These are phyloP conservation scores for Trichophyton benhamiae DNA, from an alignment of 2,329 filamentous ascomycete species.

Conservation along the genomic window DNA sequence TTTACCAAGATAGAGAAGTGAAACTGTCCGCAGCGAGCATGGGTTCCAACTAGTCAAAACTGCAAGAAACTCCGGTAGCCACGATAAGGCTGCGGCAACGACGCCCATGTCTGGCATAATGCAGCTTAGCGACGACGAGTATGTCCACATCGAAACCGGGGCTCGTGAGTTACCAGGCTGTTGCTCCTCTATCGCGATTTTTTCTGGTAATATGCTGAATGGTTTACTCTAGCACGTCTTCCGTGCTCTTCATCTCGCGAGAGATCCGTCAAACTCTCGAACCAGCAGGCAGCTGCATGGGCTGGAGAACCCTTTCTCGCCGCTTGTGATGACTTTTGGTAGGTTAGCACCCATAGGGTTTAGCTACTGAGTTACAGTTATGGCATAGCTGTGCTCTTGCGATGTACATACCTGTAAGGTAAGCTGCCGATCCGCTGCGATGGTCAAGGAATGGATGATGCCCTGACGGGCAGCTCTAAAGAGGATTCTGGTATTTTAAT, in stretches of 20 bases:
- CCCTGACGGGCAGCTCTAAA: no score
- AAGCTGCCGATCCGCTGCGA: no score
- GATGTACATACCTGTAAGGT: no score
- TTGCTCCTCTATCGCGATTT: neutral
- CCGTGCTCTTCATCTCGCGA: constrained; percentile 5
- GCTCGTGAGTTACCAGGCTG: neutral
- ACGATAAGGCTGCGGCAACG: neutral
- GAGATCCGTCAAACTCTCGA: constrained; percentile 12
- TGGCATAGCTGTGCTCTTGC: no score
- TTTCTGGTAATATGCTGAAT: neutral
- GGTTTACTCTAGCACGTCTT: neutral
- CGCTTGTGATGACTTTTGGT: no score
- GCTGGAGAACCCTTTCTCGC: no score
- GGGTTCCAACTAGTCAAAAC: neutral
- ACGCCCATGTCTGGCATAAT: neutral
- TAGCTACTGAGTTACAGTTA: no score
- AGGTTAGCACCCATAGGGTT: no score
- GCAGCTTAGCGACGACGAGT: neutral
- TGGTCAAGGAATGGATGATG: no score
- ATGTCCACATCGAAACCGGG: neutral
- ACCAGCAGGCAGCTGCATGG: constrained; percentile 13
- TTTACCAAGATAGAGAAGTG: neutral
- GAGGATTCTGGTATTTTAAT: no score
- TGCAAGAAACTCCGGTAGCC: neutral
- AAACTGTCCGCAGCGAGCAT: neutral